phyloP scores from a whole-genome alignment of 345 rosid genomes.

The Brassica carinata region DNA sequence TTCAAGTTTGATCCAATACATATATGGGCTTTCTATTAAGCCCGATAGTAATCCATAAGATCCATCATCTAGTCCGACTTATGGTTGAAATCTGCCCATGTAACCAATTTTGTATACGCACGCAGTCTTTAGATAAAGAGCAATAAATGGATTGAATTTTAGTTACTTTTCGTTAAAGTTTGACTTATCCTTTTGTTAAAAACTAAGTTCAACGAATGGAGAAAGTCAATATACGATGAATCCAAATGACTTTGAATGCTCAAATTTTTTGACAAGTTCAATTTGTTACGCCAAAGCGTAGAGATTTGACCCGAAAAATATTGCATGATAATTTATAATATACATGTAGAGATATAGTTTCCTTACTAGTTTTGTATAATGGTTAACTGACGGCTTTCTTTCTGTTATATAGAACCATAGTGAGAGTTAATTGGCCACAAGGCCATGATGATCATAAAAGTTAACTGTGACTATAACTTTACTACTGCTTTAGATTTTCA shows the following conservation, averaged over 20 bases:
- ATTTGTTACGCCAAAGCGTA: constrained; percentile 17
- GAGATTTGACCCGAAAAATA: constrained; percentile 10
- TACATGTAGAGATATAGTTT: neutral
- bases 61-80: neutral
- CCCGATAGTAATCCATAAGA: neutral
- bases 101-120: neutral
- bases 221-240: constrained; percentile 12
- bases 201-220: constrained; percentile 11
- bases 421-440: neutral
- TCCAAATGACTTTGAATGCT: constrained; percentile 3
- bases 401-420: neutral
- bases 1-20: neutral
- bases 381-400: constrained; percentile 43
- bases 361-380: neutral
- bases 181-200: constrained; percentile 5
- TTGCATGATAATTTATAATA: neutral
- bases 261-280: constrained; percentile 23
- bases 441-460: neutral
- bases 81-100: neutral
- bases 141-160: constrained; percentile 7
- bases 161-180: neutral
- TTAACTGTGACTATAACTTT: neutral
- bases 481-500: neutral
- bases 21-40: constrained; percentile 17
- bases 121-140: neutral